Percentiles rank a stretch among this genome's conserved stretches.
Conservation (phyloP, 306 rosid species). For the Cucurbita maxima region DNA sequence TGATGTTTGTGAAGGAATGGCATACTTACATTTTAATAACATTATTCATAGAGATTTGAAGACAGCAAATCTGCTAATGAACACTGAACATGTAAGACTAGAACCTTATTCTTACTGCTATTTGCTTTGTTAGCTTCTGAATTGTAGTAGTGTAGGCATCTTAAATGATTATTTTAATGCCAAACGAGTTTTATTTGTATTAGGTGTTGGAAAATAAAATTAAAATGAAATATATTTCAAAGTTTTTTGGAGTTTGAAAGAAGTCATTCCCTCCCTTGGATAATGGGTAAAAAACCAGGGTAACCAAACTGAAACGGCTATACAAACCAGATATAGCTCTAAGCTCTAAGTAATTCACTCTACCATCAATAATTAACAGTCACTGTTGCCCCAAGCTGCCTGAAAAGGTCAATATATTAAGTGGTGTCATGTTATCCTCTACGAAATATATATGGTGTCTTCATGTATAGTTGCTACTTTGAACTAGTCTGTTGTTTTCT, state of each 20-base stretch:
- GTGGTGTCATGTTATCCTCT: not conserved
- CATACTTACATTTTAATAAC: slow-evolving; percentile 68
- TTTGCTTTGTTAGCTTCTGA: slow-evolving; percentile 7
- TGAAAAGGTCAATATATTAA: not conserved
- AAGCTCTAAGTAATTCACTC: not conserved
- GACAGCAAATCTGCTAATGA: slow-evolving; percentile 97
- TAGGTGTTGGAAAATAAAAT: not conserved
- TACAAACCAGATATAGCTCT: not conserved
- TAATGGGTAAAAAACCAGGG: not conserved
- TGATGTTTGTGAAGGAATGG: slow-evolving; percentile 96
- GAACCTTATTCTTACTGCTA: slow-evolving; percentile 2
- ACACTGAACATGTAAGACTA: slow-evolving; percentile 58
- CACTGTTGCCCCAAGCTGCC: not conserved
- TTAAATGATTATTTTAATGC: not conserved
- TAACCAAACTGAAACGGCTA: not conserved
- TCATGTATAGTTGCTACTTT: not conserved
- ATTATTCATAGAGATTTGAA: slow-evolving; percentile 93
- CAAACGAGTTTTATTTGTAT: not conserved
- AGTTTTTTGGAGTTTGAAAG: not conserved
- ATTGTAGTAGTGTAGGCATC: not conserved
- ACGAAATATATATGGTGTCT: not conserved
- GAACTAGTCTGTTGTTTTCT: not conserved
- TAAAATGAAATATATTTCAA: not conserved
- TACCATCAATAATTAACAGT: not conserved
- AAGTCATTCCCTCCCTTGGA: not conserved